Base-by-base conservation (phyloP, 768 basidiomycete species). In the Boletus subcaerulescens region DNA sequence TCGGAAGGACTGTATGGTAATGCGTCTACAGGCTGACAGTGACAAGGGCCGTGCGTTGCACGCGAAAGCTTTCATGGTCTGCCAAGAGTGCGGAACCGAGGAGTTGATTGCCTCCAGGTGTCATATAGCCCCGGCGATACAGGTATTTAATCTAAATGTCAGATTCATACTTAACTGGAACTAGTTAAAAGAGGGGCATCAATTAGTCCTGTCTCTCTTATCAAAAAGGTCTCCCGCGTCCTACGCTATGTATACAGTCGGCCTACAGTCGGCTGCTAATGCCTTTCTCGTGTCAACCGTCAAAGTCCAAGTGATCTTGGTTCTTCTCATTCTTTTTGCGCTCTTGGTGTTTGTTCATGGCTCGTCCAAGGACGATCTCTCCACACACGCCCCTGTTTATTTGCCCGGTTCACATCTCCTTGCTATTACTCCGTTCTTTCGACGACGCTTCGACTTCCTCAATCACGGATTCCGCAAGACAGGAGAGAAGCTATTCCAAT, bases 391-490 rank as follows among this genome's bases (percentile, higher is more conserved):
- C 40, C 83, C 88, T 48, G 75, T 73, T 44, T 74, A 73, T 48
- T 74, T 90, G 7, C 86, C 87, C 40, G 81, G 83, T 41, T 73
- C 74, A 41, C 78, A 80, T 53, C 72, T 86, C 52, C 76, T 81
- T 61, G 77, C 81, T 59, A 84, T 86, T 51, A 65, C 73, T 32
- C 82, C 86, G 15, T 91, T 91, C 76, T 89, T 89, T 67, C 80
- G 79, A 44, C 73, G 71, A 60, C 79, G 87, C 50, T 84, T 83
- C 63, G 87, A 89, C 64, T 91, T 91, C 68, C 65, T 91, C 56
- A 84, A 82, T 63, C 81, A 83, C 74, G 87, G 83, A 14, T 88
- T 89, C 69, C 78, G 80, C 56, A 80, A 79, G 48, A 86, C 86
- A 24, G 86, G 85, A 4, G 77, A 85, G 59, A 77, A 77, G 52